Evolutionary conservation across 2,329 filamentous ascomycete species (phyloP), one percentile per base, ranked within the genome.

Genomic region (Fusarium sp.): DNA sequence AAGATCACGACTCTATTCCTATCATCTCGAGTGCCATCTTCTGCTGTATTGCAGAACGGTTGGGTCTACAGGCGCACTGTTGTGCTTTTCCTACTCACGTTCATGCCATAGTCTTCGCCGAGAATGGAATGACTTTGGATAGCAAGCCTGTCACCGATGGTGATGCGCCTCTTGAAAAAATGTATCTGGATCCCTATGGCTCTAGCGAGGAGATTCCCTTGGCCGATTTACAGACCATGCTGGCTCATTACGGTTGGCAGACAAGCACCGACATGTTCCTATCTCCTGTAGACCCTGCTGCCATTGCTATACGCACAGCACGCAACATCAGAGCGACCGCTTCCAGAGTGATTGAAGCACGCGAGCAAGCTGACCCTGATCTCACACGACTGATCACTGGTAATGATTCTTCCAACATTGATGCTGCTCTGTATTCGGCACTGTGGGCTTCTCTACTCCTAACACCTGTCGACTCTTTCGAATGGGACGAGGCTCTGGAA

Each of bases 11-110:
- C 28, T 95, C 94, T 3, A 84, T 98, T 11, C 96, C 95, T 3
- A 85, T 98, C 52, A 91, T 98, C 65, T 96, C 93, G 3, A 91
- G 91, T 58, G 91, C 91, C 63, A 97, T 98, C 67, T 99, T 91
- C 80, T 96, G 92, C 75, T 90, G 89, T 60, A 79, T 98, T 18
- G 94, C 93, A 1, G 85, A 88, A 57, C 86, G 91, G 39, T 77
- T 98, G 14, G 92, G 91, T 3, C 79, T 99, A 48, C 86, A 91
- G 71, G 93, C 94, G 1, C 88, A 89, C 34, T 93, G 92, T 56
- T 95, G 92, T 72, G 90, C 91, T 44, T 92, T 95, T 74, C 93
- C 95, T 6, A 92, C 89, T 69, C 94, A 98, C 76, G 93, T 97
- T 16, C 91, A 97, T 76, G 92, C 89, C 19, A 89, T 97, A 54